These are phyloP conservation scores for Fusarium miscanthi DNA, from an alignment of 2,329 filamentous ascomycete genomes.

Conservation along the genomic window DNA sequence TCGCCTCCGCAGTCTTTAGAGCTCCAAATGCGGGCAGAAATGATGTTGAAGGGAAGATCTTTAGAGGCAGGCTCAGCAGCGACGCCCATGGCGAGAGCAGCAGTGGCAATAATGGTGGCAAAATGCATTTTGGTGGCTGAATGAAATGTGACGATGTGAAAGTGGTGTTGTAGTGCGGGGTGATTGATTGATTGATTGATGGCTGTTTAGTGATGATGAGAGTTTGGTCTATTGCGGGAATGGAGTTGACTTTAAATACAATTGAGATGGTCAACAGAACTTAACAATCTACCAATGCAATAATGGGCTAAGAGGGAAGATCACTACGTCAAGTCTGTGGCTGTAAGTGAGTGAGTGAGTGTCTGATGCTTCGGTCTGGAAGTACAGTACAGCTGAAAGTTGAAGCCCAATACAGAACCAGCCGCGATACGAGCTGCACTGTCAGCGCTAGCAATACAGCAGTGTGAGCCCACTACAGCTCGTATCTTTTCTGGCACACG, in stretches of 20 bases:
- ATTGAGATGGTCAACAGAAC: background rate
- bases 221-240: background rate
- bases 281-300: background rate
- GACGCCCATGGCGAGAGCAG: conserved; percentile 8
- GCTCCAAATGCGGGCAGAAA: conserved; percentile 22
- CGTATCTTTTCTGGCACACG: background rate
- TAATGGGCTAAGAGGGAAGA: background rate
- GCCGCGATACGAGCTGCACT: background rate
- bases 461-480: background rate
- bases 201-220: background rate
- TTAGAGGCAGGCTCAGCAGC: background rate
- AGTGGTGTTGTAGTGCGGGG: background rate
- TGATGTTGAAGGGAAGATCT: conserved; percentile 10
- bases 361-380: background rate
- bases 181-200: background rate
- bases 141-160: background rate
- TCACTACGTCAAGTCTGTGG: background rate
- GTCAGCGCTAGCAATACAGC: conserved; percentile 5
- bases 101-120: background rate
- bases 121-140: conserved; percentile 11
- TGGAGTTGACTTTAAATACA: background rate
- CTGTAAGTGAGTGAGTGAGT: background rate
- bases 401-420: background rate
- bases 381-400: background rate
- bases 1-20: conserved; percentile 4